Conservation (phyloP, 495 filamentous ascomycete species). For the Hypoxylon subgilvum region DNA sequence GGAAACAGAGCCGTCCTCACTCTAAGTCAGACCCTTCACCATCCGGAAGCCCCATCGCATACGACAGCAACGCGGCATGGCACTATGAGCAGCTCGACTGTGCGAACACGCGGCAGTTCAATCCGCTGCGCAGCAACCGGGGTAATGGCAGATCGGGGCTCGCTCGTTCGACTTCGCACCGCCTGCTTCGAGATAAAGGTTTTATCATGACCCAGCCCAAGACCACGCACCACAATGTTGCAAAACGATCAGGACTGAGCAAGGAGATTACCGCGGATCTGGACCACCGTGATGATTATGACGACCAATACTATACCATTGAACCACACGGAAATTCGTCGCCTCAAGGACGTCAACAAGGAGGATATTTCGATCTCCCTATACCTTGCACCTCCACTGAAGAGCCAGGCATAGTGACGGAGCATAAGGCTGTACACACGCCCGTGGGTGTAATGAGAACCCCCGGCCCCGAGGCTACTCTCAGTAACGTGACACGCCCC, state of each 20-base stretch:
- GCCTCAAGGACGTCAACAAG: neutral
- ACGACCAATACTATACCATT: conserved; percentile 22
- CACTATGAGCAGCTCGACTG: conserved; percentile 29
- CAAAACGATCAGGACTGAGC: conserved; percentile 13
- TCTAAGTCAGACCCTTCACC: conserved; percentile 33
- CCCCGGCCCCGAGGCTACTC: conserved; percentile 1
- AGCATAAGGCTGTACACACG: conserved; percentile 8
- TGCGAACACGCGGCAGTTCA: conserved; percentile 14
- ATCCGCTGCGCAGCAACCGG: conserved; percentile 20
- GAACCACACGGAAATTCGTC: conserved; percentile 4
- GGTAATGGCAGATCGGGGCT: conserved; percentile 66
- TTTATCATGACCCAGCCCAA: conserved; percentile 29
- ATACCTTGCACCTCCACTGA: neutral
- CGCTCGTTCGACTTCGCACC: conserved; percentile 50
- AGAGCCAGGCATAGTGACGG: conserved; percentile 12
- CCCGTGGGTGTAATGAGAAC: conserved; percentile 1
- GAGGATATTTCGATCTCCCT: conserved; percentile 17
- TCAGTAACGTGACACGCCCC: conserved; percentile 1
- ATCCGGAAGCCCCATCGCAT: neutral
- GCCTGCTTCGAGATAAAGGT: conserved; percentile 13
- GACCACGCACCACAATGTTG: conserved; percentile 13
- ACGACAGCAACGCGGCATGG: conserved; percentile 23
- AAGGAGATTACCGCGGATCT: conserved; percentile 9
- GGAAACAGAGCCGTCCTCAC: conserved; percentile 14
- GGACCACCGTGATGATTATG: neutral